phyloP scores from a whole-genome alignment of 768 basidiomycete genomes.

The Auricularia auricula-judae region DNA sequence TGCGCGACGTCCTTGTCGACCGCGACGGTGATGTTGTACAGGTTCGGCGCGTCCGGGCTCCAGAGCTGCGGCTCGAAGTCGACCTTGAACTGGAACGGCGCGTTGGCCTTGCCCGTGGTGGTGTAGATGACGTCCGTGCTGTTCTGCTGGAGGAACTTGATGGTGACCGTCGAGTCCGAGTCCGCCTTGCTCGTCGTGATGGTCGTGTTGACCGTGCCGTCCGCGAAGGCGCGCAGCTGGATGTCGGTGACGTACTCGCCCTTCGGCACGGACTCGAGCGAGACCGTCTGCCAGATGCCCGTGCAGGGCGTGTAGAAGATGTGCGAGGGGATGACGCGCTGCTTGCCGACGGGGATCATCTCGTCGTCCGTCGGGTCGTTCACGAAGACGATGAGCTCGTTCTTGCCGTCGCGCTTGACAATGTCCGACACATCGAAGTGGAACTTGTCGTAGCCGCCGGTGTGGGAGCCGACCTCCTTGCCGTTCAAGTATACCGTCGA shows the following conservation, averaged over 20 bases:
- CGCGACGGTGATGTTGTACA: neutral
- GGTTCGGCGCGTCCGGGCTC: neutral
- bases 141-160: neutral
- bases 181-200: neutral
- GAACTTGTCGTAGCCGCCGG: constrained; percentile 1
- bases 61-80: neutral
- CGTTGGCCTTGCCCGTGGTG: neutral
- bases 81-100: neutral
- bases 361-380: neutral
- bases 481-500: neutral
- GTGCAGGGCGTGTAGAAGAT: neutral
- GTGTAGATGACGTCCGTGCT: neutral
- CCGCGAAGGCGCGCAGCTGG: neutral
- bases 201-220: neutral
- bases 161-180: neutral
- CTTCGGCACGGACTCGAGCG: neutral
- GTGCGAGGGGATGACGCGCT: neutral
- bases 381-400: neutral
- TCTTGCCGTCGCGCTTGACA: neutral
- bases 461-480: neutral
- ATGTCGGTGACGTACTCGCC: constrained; percentile 1
- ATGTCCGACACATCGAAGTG: neutral
- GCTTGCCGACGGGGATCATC: neutral
- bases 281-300: constrained; percentile 1
- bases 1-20: neutral